phyloP scores from a whole-genome alignment of 306 rosid genomes.

The Carpinus viminea region DNA sequence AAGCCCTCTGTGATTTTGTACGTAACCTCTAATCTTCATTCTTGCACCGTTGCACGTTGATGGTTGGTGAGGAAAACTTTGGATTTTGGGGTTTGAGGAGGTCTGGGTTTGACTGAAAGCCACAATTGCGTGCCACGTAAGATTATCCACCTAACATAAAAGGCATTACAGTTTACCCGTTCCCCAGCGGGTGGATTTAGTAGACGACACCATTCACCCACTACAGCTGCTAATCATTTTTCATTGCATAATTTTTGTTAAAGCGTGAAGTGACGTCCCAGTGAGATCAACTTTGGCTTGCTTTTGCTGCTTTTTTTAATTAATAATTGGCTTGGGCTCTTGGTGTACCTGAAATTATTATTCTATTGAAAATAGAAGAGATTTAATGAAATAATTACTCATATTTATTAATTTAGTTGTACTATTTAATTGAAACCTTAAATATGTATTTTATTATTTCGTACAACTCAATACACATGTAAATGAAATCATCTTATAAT shows the following conservation, averaged over 20 bases:
- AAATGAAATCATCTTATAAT: no score
- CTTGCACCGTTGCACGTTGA: no score
- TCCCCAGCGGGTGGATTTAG: no score
- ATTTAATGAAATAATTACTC: no score
- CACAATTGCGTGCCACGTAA: slow-evolving; percentile 18
- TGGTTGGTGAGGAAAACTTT: neutral
- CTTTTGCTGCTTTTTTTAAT: neutral
- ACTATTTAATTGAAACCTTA: no score
- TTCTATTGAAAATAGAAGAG: no score
- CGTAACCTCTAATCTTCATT: neutral
- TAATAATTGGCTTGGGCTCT: neutral
- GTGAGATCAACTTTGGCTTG: neutral
- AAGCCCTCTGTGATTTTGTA: no score
- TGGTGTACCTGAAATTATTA: no score
- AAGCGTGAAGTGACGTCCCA: neutral
- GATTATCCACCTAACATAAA: slow-evolving; percentile 27
- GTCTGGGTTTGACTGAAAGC: slow-evolving; percentile 12
- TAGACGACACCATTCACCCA: slow-evolving; percentile 6
- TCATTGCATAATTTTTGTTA: neutral
- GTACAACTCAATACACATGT: no score
- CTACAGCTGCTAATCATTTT: neutral
- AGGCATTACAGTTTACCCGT: neutral
- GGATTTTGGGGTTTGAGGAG: slow-evolving; percentile 3
- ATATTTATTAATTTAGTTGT: no score
- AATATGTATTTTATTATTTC: no score